phyloP scores from a whole-genome alignment of 345 rosid genomes.

The Ailanthus altissimus region DNA sequence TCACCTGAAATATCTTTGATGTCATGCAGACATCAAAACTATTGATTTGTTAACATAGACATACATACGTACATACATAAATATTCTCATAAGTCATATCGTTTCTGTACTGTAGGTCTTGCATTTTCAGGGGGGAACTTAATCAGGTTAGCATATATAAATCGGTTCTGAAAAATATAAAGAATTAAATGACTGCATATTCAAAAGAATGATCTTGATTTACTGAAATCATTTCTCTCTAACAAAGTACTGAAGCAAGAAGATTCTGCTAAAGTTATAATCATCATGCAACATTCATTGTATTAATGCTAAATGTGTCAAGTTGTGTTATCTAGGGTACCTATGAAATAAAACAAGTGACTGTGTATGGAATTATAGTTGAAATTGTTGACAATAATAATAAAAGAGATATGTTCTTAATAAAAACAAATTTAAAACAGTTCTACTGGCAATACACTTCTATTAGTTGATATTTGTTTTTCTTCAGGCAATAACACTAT shows the following conservation, averaged over 20 bases:
- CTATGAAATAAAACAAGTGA: neutral
- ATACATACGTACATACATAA: no score
- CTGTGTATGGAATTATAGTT: neutral
- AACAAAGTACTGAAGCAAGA: neutral
- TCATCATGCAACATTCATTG: neutral
- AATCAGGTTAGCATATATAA: neutral
- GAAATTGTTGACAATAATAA: neutral
- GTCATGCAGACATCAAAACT: neutral
- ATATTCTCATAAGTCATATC: no score
- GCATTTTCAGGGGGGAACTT: neutral
- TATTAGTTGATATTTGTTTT: neutral
- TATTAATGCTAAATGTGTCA: neutral
- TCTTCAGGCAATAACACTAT: neutral
- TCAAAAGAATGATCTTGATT: neutral
- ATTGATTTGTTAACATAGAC: no score
- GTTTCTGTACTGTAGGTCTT: neutral
- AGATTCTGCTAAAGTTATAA: neutral
- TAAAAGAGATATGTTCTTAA: neutral
- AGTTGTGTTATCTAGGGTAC: neutral
- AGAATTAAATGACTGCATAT: neutral
- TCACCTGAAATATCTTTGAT: no score
- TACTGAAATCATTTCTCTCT: neutral
- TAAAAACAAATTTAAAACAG: neutral
- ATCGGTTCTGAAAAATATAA: no score
- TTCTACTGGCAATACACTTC: neutral